Percentiles rank a stretch among this genome's conserved stretches.
These are phyloP conservation scores for Phytopythium ostracodes DNA, from an alignment of 352 stramenopile species.

Conservation along the genomic window DNA sequence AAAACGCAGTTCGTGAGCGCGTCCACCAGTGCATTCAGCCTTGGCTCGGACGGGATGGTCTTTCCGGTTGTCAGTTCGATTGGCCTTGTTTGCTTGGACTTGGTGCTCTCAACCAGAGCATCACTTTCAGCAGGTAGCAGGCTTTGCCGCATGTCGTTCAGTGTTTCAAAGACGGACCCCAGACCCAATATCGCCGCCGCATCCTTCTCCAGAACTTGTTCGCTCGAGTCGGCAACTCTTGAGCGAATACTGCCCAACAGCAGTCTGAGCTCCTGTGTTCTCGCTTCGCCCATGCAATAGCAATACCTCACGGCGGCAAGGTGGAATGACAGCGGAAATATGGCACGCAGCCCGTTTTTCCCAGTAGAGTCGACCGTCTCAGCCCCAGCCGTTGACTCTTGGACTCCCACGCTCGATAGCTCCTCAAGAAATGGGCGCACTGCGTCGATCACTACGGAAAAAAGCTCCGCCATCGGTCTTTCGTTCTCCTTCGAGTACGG, in stretches of 20 bases:
- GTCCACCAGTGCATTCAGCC: slow-evolving; percentile 1
- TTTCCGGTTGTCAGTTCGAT: background rate
- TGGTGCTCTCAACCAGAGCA: background rate
- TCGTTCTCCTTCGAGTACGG: background rate
- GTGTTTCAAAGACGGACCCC: background rate
- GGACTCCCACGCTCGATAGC: slow-evolving; percentile 1
- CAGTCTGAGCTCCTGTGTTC: background rate
- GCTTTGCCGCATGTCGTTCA: background rate
- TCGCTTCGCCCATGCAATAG: slow-evolving; percentile 19
- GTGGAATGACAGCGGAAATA: slow-evolving; percentile 36
- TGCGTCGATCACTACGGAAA: slow-evolving; percentile 34
- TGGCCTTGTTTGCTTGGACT: background rate
- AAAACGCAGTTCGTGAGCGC: slow-evolving; percentile 25
- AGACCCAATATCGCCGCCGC: background rate
- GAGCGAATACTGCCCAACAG: background rate
- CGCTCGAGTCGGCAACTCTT: background rate
- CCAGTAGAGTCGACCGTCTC: background rate
- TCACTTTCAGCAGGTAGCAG: background rate
- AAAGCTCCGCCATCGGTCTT: slow-evolving; percentile 17
- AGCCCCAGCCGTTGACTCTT: background rate
- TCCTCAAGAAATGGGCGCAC: slow-evolving; percentile 20
- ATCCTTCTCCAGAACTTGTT: slow-evolving; percentile 3
- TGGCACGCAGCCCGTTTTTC: background rate
- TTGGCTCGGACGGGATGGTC: background rate
- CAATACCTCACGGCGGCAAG: slow-evolving; percentile 20